Conservation (phyloP, 345 rosid species). For the Cardamine chenopodiifolia region DNA sequence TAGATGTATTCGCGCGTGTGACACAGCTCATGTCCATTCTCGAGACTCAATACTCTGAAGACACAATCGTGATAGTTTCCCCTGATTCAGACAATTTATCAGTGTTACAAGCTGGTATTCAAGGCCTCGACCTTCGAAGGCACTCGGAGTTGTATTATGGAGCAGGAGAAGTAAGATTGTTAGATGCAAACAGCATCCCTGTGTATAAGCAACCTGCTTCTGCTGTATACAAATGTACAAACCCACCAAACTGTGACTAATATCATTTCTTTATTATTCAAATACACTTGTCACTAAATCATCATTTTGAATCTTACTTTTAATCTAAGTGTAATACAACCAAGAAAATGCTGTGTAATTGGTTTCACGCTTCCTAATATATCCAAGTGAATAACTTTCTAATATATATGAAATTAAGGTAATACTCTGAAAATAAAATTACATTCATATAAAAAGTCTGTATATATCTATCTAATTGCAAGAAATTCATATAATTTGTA, state of each 20-base stretch:
- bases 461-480: background rate
- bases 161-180: constrained; percentile 79
- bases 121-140: constrained; percentile 87
- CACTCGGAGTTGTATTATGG: constrained; percentile 73
- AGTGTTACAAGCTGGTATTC: constrained; percentile 77
- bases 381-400: too few relatives aligned
- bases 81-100: constrained; percentile 94
- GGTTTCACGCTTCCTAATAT: too few relatives aligned
- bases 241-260: constrained; percentile 77
- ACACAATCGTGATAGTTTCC: constrained; percentile 71
- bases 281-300: background rate
- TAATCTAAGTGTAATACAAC: background rate
- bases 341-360: too few relatives aligned
- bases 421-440: too few relatives aligned
- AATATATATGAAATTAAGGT: too few relatives aligned
- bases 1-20: constrained; percentile 87
- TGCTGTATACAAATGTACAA: constrained; percentile 74
- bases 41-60: constrained; percentile 86
- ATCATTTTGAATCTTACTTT: background rate
- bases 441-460: background rate
- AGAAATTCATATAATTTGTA: too few relatives aligned
- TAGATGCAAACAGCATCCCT: constrained; percentile 74
- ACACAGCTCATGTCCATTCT: constrained; percentile 95
- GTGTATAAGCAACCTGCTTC: constrained; percentile 86
- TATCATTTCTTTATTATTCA: constrained; percentile 6